Base-by-base conservation (phyloP, 2,329 filamentous ascomycete genomes). In the Cladophialophora immunda region DNA sequence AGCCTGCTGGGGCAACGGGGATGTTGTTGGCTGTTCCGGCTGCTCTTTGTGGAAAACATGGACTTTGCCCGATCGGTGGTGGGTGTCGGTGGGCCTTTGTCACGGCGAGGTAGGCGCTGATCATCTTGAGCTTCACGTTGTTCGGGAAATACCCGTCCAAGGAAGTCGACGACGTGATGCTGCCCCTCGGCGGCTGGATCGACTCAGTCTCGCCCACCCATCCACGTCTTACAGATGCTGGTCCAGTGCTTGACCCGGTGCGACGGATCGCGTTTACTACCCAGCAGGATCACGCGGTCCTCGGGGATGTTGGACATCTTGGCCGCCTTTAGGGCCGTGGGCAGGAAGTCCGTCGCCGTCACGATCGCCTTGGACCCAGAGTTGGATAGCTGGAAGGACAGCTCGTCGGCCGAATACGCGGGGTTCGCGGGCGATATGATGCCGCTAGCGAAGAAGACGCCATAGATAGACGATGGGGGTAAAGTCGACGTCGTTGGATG, bases 401-500 rank as follows among this genome's bases (percentile, higher is more conserved):
- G 84, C 79, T 98, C 94, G 9, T 93, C 89, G 13, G 86, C 86
- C 0, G 92, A 96, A 79, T 97, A 97, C 3, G 88, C 88, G 25
- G 94, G 94, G 75, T 97, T 97, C 3, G 93, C 93, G 0, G 94
- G 93, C 17, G 90, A 93, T 7, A 92, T 81, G 56, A 92, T 83
- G 38, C 92, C 93, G 58, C 93, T 94, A 0, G 92, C 91, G 91
- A 92, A 97, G 72, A 91, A 88, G 17, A 88, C 85, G 30, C 93
- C 94, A 83, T 92, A 93, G n/a, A n/a, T n/a, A n/a, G 78, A 88
- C 92, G 58, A 93, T 79, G 1, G 90, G 83, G 0, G 92, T 90
- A 0, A 90, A 92, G 77, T 97, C 94, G 75, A 97, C 90, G 77
- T 86, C 89, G 77, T 98, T 97, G 25, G 93, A 92, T 2, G 92